These are phyloP conservation scores for Termitomyces sp. DNA, from an alignment of 768 basidiomycete genomes.

Conservation along the genomic window DNA sequence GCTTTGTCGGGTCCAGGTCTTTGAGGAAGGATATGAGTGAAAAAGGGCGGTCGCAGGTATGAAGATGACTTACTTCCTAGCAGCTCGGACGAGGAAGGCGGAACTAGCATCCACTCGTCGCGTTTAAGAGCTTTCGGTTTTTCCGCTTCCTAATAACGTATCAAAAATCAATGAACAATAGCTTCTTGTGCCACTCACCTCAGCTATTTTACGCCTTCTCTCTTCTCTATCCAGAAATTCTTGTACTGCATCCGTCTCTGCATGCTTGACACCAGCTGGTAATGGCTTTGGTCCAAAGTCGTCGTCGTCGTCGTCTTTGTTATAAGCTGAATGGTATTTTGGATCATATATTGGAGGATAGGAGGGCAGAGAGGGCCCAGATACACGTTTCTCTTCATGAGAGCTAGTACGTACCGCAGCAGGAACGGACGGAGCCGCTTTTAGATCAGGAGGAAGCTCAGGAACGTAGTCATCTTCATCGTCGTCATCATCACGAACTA, in stretches of 20 bases:
- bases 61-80: conserved; percentile 58
- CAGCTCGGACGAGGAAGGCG: conserved; percentile 78
- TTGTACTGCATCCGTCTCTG: conserved; percentile 61
- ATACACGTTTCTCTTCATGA: conserved; percentile 29
- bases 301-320: conserved; percentile 59
- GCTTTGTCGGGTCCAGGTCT: conserved; percentile 83
- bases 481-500: conserved; percentile 19
- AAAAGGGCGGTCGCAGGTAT: neutral
- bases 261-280: conserved; percentile 39
- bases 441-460: conserved; percentile 69
- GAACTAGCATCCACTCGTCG: conserved; percentile 98
- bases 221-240: conserved; percentile 88
- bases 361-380: conserved; percentile 54
- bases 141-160: conserved; percentile 53
- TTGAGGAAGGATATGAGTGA: conserved; percentile 24
- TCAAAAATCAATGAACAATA: neutral
- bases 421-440: conserved; percentile 28
- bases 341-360: conserved; percentile 31
- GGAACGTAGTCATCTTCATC: conserved; percentile 73
- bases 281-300: conserved; percentile 85
- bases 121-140: conserved; percentile 78
- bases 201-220: conserved; percentile 62
- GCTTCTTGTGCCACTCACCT: conserved; percentile 35
- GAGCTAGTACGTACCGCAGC: conserved; percentile 16
- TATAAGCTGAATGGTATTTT: conserved; percentile 17